Conservation (phyloP, 177 flowering plant species). For the Vitis hybrid region DNA sequence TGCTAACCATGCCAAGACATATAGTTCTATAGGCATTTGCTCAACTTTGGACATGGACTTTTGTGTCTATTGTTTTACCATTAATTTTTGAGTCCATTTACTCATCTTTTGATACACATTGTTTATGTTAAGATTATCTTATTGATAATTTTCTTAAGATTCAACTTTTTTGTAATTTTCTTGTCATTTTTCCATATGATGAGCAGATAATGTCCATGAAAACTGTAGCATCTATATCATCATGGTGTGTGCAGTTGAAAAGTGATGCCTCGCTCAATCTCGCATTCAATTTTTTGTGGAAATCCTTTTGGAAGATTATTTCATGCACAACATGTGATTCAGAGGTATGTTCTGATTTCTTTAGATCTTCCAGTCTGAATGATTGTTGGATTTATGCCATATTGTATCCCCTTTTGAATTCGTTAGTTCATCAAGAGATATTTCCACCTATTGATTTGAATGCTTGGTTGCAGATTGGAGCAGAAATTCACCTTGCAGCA, state of each 20-base stretch:
- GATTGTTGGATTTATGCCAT: neutral
- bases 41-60: neutral
- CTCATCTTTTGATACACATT: neutral
- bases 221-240: slow-evolving; percentile 52
- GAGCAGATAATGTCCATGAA: slow-evolving; percentile 61
- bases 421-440: neutral
- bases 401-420: neutral
- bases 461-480: slow-evolving; percentile 48
- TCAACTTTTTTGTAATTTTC: neutral
- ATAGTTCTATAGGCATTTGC: no score
- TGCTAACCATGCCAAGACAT: neutral
- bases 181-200: slow-evolving; percentile 11
- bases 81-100: neutral
- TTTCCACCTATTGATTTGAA: slow-evolving; percentile 11
- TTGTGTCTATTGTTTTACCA: slow-evolving; percentile 6
- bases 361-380: neutral
- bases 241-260: slow-evolving; percentile 50
- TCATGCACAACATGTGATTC: slow-evolving; percentile 43
- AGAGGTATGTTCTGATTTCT: slow-evolving; percentile 48
- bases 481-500: slow-evolving; percentile 74
- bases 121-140: neutral
- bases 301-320: slow-evolving; percentile 55
- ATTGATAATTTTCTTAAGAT: neutral
- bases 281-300: slow-evolving; percentile 58
- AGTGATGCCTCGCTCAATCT: slow-evolving; percentile 25